Evolutionary conservation across 495 filamentous ascomycete species (phyloP).

Genomic region (Hypoxylon subgilvum): DNA sequence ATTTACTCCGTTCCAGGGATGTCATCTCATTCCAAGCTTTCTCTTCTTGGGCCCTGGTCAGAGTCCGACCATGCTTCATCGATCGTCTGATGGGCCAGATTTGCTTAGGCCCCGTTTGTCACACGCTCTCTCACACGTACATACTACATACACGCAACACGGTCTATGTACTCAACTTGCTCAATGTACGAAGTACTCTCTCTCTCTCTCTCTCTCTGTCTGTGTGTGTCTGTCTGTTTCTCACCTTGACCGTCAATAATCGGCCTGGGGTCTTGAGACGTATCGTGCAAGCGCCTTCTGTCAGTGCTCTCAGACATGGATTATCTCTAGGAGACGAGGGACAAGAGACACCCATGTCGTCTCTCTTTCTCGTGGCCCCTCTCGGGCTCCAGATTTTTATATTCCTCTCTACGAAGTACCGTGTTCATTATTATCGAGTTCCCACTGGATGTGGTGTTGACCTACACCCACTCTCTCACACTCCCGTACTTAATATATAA

Average conservation of each 20-base stretch:
- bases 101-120: slow-evolving; percentile 40
- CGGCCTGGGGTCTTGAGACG: slow-evolving; percentile 36
- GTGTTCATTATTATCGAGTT: slow-evolving; percentile 16
- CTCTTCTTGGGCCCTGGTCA: slow-evolving; percentile 31
- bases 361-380: slow-evolving; percentile 10
- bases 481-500: slow-evolving; percentile 24
- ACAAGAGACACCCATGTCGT: slow-evolving; percentile 21
- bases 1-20: slow-evolving; percentile 33
- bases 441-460: slow-evolving; percentile 26
- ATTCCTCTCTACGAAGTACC: slow-evolving; percentile 19
- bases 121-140: too few relatives aligned
- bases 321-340: slow-evolving; percentile 15
- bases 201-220: too few relatives aligned
- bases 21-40: slow-evolving; percentile 35
- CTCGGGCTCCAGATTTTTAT: slow-evolving; percentile 32
- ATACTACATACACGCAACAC: too few relatives aligned
- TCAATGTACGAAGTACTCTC: not conserved
- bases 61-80: slow-evolving; percentile 40
- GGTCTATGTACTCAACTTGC: not conserved
- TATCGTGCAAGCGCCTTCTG: slow-evolving; percentile 32
- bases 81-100: slow-evolving; percentile 41
- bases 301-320: slow-evolving; percentile 38
- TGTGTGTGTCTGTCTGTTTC: too few relatives aligned
- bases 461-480: slow-evolving; percentile 15
- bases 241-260: slow-evolving; percentile 25